Evolutionary conservation across 2,329 filamentous ascomycete genomes (phyloP), one percentile per base, ranked within the genome.

Genomic region (Calonectria henricotiae): DNA sequence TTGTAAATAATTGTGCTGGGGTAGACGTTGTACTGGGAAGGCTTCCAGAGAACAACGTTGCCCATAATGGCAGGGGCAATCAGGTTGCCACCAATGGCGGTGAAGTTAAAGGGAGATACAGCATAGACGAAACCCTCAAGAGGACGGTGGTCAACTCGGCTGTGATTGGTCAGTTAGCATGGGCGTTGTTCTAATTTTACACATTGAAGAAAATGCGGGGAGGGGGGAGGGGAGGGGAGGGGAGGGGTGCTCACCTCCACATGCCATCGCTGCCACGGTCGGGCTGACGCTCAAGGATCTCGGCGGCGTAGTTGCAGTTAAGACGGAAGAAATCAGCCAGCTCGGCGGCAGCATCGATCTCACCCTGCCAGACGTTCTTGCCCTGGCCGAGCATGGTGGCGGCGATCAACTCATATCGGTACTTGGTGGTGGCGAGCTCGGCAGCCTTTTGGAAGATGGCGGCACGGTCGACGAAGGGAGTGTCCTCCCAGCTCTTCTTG

Each of bases 291-390:
- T 75, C 76, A 13, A 81, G 76, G 8, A 84, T 79, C 68, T 84
- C 81, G 17, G 81, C 92, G 15, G 95, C 96, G 78, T 96, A 98
- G 81, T 95, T 91, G 65, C 98, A 95, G 79, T 96, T 96, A 86
- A 98, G 96, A 78, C 94, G 91, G 81, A 98, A 86, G 84, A 98
- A 98, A 81, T 98, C 96, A 75, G 90, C 92, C 76, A 97, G 84
- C 87, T 98, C 96, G 5, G 96, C 96, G 8, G 96, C 96, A 35
- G 95, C 89, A 81, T 98, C 96, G 72, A 98, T 98, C 88, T 98
- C 96, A 3, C 96, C 96, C 84, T 98, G 96, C 95, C 95, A 98
- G 44, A 94, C 94, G 81, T 98, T 98, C 89, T 98, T 98, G 78
- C 96, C 96, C 85, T 99, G 96, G 64, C 96, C 96, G 30, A 98